A percentile compares a stretch with the other conserved stretches of the same genome.
Evolutionary conservation across 352 stramenopile genomes (phyloP).

Genomic region (Pythium dissotocum): DNA sequence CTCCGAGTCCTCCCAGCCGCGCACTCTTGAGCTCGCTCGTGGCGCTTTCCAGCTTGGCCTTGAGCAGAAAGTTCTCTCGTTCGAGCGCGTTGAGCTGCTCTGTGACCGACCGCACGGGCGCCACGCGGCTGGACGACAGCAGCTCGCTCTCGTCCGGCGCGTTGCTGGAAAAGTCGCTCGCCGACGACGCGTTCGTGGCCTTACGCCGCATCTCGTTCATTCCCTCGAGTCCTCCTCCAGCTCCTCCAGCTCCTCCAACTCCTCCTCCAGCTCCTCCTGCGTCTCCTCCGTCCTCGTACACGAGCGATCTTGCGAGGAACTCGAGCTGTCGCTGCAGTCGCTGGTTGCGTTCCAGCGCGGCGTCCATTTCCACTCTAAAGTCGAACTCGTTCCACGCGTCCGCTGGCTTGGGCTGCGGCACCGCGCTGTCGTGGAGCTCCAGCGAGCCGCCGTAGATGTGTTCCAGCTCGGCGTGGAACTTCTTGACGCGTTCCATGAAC

Average conservation of each 20-base stretch:
- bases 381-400: slow-evolving; percentile 47
- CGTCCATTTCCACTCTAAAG: slow-evolving; percentile 51
- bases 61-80: slow-evolving; percentile 71
- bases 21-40: slow-evolving; percentile 41
- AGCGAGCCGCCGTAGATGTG: slow-evolving; percentile 25
- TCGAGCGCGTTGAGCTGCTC: slow-evolving; percentile 76
- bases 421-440: slow-evolving; percentile 21
- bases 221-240: not conserved
- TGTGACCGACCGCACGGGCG: slow-evolving; percentile 60
- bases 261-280: not conserved
- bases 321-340: slow-evolving; percentile 63
- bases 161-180: slow-evolving; percentile 26
- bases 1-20: not conserved
- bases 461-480: slow-evolving; percentile 53
- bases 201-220: slow-evolving; percentile 31
- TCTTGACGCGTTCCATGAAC: slow-evolving; percentile 75
- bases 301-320: slow-evolving; percentile 56
- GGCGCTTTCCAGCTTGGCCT: slow-evolving; percentile 51
- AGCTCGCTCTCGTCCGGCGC: slow-evolving; percentile 19
- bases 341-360: slow-evolving; percentile 64
- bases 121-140: slow-evolving; percentile 28
- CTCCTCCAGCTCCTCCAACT: slow-evolving; percentile 2
- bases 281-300: slow-evolving; percentile 33
- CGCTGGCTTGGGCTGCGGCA: slow-evolving; percentile 3
- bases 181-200: slow-evolving; percentile 46